Base-by-base conservation (phyloP, 768 basidiomycete genomes). In the Roridomyces roridus region DNA sequence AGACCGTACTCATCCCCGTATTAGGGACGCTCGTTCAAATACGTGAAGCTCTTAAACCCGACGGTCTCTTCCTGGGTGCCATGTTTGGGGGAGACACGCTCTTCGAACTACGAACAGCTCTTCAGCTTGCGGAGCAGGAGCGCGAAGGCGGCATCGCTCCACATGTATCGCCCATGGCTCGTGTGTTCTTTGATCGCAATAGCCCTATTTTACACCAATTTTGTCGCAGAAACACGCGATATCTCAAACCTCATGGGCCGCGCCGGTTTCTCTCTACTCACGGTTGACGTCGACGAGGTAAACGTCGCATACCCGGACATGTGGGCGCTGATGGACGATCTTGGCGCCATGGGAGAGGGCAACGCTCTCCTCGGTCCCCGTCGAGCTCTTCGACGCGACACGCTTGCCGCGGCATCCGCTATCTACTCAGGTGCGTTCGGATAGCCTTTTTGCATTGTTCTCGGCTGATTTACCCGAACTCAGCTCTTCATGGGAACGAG, bases 71-170 rank as follows among this genome's bases (percentile, higher is more conserved):
- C 68, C 79, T 99, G 17, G 96, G 89, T 14, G 94, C 96, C 15
- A 89, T 98, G 79, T 85, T 98, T 53, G 97, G 97, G 15, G 96
- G 97, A 2, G 97, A 98, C 57, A 96, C 95, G 0, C 77, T 99
- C 6, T 99, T 98, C 67, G 97, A 99, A 74, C 78, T 99, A 2
- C 93, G 96, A 65, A 96, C 97, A 34, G 83, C 96, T 5, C 80
- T 99, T 24, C 97, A 98, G 67, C 81, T 99, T 0, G 96, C 97
- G 8, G 92, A 98, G 76, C 77, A 88, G 20, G 96, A 99, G 66
- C 85, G 95, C 9, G 89, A 96, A 71, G 97, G 97, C 7, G 97
- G 97, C 1, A 90, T 99, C 50, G 95, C 95, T n/a, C 95, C 96
- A 6, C 91, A 94, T 54, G 74, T 99, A 31, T 98, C 96, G 1